Conservation (phyloP, 441 rosid species). For the Flueggea neowawraea region DNA sequence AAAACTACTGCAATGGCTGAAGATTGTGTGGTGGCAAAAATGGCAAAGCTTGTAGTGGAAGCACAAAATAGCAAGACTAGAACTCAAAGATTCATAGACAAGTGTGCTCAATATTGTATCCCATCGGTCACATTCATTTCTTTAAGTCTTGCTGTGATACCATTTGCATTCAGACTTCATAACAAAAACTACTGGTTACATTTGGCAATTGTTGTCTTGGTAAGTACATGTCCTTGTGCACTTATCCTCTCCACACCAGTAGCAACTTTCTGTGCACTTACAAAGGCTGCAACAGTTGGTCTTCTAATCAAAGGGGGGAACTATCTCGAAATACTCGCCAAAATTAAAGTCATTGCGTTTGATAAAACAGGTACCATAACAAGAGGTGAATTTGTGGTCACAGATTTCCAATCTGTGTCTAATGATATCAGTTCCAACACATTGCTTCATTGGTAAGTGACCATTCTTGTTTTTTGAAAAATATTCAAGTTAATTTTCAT, state of each 20-base stretch:
- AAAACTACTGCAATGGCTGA: conserved; percentile 77
- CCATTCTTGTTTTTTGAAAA: no score
- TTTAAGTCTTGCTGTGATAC: conserved; percentile 46
- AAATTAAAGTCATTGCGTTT: conserved; percentile 67
- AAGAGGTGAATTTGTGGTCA: conserved; percentile 74
- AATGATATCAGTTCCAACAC: conserved; percentile 32
- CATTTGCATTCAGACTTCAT: conserved; percentile 37
- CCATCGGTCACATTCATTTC: conserved; percentile 73
- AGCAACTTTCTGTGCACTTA: conserved; percentile 88
- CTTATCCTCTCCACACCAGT: conserved; percentile 91
- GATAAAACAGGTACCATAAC: conserved; percentile 97
- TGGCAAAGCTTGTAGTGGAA: conserved; percentile 95
- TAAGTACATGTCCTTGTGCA: conserved; percentile 93
- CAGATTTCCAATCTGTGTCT: conserved; percentile 46
- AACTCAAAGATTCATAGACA: conserved; percentile 71
- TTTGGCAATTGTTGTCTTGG: conserved; percentile 79
- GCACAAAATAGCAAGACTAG: conserved; percentile 81
- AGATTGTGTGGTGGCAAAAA: conserved; percentile 82
- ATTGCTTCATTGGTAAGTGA: conserved; percentile 63
- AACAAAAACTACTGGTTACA: conserved; percentile 57
- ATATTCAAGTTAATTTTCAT: no score
- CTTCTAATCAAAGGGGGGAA: conserved; percentile 85
- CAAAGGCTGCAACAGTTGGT: conserved; percentile 78
- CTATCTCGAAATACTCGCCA: conserved; percentile 67
- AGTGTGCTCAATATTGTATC: conserved; percentile 68